Evolutionary conservation across 345 rosid genomes (phyloP).

Genomic region (Firmiana major): DNA sequence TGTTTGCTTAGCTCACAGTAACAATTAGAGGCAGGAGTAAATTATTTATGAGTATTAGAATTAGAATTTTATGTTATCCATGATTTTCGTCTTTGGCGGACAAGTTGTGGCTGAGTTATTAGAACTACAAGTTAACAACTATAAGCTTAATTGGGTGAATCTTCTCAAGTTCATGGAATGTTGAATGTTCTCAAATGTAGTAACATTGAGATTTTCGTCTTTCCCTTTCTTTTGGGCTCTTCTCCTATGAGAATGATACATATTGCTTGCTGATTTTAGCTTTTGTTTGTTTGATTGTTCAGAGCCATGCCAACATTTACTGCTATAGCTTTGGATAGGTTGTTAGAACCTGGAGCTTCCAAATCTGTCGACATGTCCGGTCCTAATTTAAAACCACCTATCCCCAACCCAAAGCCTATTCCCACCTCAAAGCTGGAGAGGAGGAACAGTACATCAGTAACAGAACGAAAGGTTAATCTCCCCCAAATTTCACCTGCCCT

Average conservation of each 20-base stretch:
- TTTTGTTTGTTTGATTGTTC: constrained; percentile 25
- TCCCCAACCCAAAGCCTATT: constrained; percentile 31
- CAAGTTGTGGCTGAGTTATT: neutral
- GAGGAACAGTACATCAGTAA: constrained; percentile 28
- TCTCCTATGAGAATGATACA: neutral
- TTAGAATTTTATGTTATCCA: neutral
- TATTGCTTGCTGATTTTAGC: neutral
- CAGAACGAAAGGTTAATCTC: constrained; percentile 40
- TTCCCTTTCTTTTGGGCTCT: neutral
- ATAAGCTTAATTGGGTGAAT: neutral
- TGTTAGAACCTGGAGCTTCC: constrained; percentile 55
- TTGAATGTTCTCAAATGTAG: neutral
- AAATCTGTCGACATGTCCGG: constrained; percentile 39
- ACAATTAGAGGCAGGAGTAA: neutral
- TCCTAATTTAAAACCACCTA: constrained; percentile 27
- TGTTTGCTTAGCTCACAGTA: neutral
- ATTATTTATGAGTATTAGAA: neutral
- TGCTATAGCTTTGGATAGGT: constrained; percentile 63
- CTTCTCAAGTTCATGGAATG: neutral
- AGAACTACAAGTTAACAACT: neutral
- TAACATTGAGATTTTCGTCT: neutral
- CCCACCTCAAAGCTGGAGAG: constrained; percentile 39
- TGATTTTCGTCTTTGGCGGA: neutral
- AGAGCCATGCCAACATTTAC: constrained; percentile 71
- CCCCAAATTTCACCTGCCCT: constrained; percentile 71